These are phyloP conservation scores for Tulasnella sp. DNA, from an alignment of 768 basidiomycete genomes.

Conservation along the genomic window DNA sequence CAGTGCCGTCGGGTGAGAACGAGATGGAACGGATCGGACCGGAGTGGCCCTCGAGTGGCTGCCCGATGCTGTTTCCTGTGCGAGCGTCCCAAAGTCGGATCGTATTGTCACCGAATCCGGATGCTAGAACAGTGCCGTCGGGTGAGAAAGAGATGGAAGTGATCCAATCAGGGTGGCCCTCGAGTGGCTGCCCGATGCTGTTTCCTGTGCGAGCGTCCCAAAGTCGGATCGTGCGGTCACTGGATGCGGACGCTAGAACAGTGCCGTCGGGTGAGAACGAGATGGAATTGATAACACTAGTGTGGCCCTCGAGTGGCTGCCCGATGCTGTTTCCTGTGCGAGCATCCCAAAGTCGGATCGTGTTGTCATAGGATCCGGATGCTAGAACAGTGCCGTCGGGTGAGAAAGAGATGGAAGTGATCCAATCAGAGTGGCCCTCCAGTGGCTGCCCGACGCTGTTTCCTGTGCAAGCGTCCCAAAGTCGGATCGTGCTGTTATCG, in stretches of 20 bases:
- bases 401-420: no score
- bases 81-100: not conserved
- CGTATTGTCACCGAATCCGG: not conserved
- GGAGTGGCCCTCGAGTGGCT: not conserved
- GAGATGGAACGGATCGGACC: not conserved
- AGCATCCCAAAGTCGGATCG: no score
- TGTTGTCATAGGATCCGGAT: no score
- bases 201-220: not conserved
- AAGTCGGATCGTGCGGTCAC: not conserved
- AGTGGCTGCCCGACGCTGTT: no score
- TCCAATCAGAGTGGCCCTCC: no score
- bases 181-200: not conserved
- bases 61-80: not conserved
- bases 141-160: not conserved
- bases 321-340: no score
- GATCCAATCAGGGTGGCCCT: not conserved
- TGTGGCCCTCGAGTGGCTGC: no score
- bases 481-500: no score
- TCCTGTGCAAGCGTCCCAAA: no score
- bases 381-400: no score
- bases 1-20: slow-evolving; percentile 6
- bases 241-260: not conserved
- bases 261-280: not conserved
- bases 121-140: not conserved
- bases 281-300: not conserved